A percentile compares a stretch with the other conserved stretches of the same genome.
Conservation (phyloP, 2,329 filamentous ascomycete species). For the Fusarium musae region DNA sequence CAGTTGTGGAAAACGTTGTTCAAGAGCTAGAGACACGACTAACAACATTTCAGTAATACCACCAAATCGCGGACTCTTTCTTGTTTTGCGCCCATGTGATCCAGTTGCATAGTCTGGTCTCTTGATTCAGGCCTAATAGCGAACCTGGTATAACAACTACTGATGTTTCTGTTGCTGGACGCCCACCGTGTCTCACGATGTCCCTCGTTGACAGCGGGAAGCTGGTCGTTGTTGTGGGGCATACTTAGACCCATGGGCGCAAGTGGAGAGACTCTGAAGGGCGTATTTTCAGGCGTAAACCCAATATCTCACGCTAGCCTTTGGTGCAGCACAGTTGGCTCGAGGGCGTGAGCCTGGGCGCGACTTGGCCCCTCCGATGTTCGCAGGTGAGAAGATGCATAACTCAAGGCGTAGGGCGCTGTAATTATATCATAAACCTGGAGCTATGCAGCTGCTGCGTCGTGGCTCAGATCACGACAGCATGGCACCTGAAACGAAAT, state of each 20-base stretch:
- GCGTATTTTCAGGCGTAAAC: background rate
- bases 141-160: fast-evolving
- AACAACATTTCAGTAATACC: no score
- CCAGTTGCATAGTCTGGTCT: fast-evolving
- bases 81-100: fast-evolving
- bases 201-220: fast-evolving
- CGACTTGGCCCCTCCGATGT: fast-evolving
- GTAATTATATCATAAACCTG: background rate
- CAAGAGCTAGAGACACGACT: background rate
- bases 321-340: fast-evolving
- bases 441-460: background rate
- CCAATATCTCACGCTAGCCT: fast-evolving
- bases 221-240: background rate
- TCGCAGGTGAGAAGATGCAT: background rate
- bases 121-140: fast-evolving
- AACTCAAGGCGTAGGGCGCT: background rate
- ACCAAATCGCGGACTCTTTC: no score
- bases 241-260: background rate
- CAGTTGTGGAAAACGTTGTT: background rate
- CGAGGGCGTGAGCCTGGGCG: background rate
- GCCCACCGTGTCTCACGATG: no score
- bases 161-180: no score
- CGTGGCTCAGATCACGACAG: background rate
- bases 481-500: background rate
- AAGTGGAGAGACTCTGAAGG: background rate